Evolutionary conservation across 768 basidiomycete genomes (phyloP).

Genomic region (Pleurotus djamor): DNA sequence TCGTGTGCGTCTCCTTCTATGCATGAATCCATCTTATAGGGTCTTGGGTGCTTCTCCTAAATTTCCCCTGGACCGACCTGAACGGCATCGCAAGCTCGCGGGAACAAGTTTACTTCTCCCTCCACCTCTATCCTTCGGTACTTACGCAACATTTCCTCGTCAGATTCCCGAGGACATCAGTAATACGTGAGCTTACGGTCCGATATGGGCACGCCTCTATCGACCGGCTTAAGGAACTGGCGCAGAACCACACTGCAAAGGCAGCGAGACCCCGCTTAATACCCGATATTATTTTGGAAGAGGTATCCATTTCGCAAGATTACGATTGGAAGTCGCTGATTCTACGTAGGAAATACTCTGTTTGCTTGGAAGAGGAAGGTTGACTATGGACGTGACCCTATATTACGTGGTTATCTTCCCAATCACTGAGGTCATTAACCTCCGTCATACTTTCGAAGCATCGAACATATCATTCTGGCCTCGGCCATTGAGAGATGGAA

Average conservation of each 20-base stretch:
- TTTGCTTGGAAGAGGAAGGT: too few species aligned
- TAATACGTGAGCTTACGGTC: not conserved
- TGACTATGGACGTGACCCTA: not conserved
- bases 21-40: not conserved
- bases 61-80: not conserved
- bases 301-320: too few species aligned
- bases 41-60: not conserved
- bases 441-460: too few species aligned
- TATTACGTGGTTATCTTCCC: not conserved
- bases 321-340: too few species aligned
- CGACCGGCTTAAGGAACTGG: not conserved
- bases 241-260: not conserved
- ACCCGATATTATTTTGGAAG: not conserved
- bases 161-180: too few species aligned
- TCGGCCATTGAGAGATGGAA: not conserved
- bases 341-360: too few species aligned
- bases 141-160: too few species aligned
- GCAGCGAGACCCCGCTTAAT: not conserved
- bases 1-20: not conserved
- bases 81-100: not conserved
- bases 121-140: too few species aligned
- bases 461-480: too few species aligned
- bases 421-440: too few species aligned
- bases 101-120: too few species aligned
- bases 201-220: not conserved